Base-by-base conservation (phyloP, 306 rosid species). In the Aeschynomene evenia region DNA sequence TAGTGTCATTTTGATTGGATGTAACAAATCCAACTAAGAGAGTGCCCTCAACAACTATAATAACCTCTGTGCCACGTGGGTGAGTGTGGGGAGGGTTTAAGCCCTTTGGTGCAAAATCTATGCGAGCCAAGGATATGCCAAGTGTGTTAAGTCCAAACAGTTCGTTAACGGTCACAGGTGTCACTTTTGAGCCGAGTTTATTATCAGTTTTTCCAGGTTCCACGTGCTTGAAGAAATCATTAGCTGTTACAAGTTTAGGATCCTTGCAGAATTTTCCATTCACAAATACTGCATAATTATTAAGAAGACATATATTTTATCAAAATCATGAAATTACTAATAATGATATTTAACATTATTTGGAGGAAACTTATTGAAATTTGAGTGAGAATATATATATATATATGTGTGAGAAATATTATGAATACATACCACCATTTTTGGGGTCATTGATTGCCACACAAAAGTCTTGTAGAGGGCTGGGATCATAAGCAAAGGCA, bases 391-490 rank as follows among this genome's bases (percentile, higher is more conserved):
- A 51, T 4, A 8, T 2, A 28, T 3, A 28, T 0, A 3, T 28
- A n/a, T n/a, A n/a, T n/a, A n/a, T n/a, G n/a, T n/a, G n/a, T n/a
- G n/a, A n/a, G n/a, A n/a, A n/a, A n/a, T n/a, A n/a, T n/a, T n/a
- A n/a, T n/a, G n/a, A n/a, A 28, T 29, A 16, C 51, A 15, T 54
- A 69, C 74, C 54, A 13, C 39, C 74, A 54, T 69, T 13, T 15
- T 54, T 10, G 53, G 18, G 5, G 3, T 69, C 74, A 24, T 54
- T 24, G 37, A 54, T 5, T 9, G 42, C 64, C 19, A 69, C 63
- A 31, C 63, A 57, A 21, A 57, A 57, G 19, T 57, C 63, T 57
- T 57, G 63, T 1, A 57, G 43, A 28, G 63, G 63, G n/a, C 63
- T 31, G 13, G 63, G 63, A 37, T 57, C 63, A 57, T 31, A 31